phyloP scores from a whole-genome alignment of 495 filamentous ascomycete genomes.

The Daldinia grandis region DNA sequence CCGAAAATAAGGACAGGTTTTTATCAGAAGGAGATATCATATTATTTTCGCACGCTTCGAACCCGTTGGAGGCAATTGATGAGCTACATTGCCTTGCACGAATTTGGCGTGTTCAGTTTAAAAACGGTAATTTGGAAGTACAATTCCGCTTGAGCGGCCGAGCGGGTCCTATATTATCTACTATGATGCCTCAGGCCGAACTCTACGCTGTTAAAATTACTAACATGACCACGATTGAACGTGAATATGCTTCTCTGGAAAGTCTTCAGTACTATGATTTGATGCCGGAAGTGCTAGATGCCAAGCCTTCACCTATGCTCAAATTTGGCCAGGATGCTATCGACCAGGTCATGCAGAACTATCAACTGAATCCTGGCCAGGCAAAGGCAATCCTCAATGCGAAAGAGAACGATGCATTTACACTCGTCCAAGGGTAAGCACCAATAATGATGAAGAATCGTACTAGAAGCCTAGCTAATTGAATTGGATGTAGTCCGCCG shows the following conservation, averaged over 20 bases:
- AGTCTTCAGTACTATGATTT: slow-evolving; percentile 95
- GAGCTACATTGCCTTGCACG: slow-evolving; percentile 86
- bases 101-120: slow-evolving; percentile 78
- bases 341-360: slow-evolving; percentile 71
- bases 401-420: slow-evolving; percentile 93
- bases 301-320: slow-evolving; percentile 86
- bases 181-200: slow-evolving; percentile 63
- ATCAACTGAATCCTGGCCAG: slow-evolving; percentile 86
- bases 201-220: slow-evolving; percentile 80
- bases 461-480: slow-evolving; percentile 24
- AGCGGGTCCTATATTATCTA: slow-evolving; percentile 43
- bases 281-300: slow-evolving; percentile 86
- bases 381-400: slow-evolving; percentile 93
- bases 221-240: slow-evolving; percentile 89
- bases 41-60: slow-evolving; percentile 75
- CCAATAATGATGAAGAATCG: neutral
- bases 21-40: slow-evolving; percentile 89
- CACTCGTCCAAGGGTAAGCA: slow-evolving; percentile 85
- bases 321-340: slow-evolving; percentile 77
- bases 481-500: slow-evolving; percentile 66
- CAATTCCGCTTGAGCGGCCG: slow-evolving; percentile 75
- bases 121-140: slow-evolving; percentile 80
- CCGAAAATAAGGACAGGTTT: slow-evolving; percentile 72
- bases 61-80: slow-evolving; percentile 67
- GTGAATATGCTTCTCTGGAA: slow-evolving; percentile 91